These are phyloP conservation scores for Ogataea dorogensis DNA, from an alignment of 805 yeast species.

Conservation along the genomic window DNA sequence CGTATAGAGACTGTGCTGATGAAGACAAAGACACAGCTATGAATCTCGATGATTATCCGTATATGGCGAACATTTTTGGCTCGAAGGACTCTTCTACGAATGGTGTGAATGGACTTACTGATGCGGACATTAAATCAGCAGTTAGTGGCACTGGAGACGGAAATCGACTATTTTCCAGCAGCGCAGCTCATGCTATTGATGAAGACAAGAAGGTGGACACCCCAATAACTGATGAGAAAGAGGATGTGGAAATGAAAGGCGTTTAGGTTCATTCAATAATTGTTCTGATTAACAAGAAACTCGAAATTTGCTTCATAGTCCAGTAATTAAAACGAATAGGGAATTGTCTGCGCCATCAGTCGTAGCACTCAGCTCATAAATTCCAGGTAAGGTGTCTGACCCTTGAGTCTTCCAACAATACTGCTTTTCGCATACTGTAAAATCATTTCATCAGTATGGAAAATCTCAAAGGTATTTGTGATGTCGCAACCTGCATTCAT, in stretches of 20 bases:
- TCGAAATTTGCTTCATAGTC: too few relatives aligned
- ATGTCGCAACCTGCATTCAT: constrained; percentile 76
- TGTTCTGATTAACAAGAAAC: too few relatives aligned
- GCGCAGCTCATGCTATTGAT: constrained; percentile 28
- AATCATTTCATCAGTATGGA: constrained; percentile 57
- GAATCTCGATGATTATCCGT: constrained; percentile 36
- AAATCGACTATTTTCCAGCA: constrained; percentile 29
- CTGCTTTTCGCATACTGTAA: constrained; percentile 46
- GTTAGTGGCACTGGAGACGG: constrained; percentile 39
- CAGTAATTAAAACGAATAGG: background rate
- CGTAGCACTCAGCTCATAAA: too few relatives aligned
- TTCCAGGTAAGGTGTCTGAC: constrained; percentile 43
- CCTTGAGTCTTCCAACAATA: constrained; percentile 53
- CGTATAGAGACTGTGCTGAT: constrained; percentile 25
- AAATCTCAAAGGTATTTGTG: constrained; percentile 54
- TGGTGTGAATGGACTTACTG: constrained; percentile 31
- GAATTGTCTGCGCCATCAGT: too few relatives aligned
- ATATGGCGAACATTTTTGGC: constrained; percentile 22
- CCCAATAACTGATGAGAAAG: background rate
- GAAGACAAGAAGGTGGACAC: constrained; percentile 15
- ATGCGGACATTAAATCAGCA: constrained; percentile 42
- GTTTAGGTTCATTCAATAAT: too few relatives aligned
- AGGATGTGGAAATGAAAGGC: constrained; percentile 1
- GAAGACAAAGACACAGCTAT: constrained; percentile 36
- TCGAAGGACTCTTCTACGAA: constrained; percentile 10